phyloP scores from a whole-genome alignment of 2,329 filamentous ascomycete species.

The Curvularia sp. region DNA sequence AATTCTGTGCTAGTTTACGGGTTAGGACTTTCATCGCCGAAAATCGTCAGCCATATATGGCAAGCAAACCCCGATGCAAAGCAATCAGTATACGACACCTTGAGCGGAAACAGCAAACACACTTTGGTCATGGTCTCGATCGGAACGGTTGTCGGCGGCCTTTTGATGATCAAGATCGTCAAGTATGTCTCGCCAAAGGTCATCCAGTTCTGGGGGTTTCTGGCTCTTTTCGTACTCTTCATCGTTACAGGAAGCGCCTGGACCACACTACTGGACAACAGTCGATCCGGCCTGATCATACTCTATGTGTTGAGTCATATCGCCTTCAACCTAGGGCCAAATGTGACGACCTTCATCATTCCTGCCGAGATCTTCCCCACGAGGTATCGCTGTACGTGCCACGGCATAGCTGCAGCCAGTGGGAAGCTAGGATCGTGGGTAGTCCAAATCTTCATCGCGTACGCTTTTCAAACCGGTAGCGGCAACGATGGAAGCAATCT shows the following conservation, averaged over 20 bases:
- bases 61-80: slow-evolving; percentile 18
- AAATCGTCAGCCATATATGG: slow-evolving; percentile 48
- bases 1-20: slow-evolving; percentile 36
- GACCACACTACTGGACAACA: slow-evolving; percentile 36
- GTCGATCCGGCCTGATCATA: slow-evolving; percentile 38
- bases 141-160: slow-evolving; percentile 41
- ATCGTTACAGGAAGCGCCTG: slow-evolving; percentile 45
- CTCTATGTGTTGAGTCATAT: slow-evolving; percentile 47
- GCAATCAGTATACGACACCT: slow-evolving; percentile 31
- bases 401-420: slow-evolving; percentile 62
- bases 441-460: slow-evolving; percentile 52
- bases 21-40: slow-evolving; percentile 46
- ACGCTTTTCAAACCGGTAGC: slow-evolving; percentile 34
- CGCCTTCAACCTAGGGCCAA: slow-evolving; percentile 48
- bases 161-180: slow-evolving; percentile 46
- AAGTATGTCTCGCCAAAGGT: slow-evolving; percentile 45
- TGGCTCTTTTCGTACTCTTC: slow-evolving; percentile 43
- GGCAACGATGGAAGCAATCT: slow-evolving; percentile 13
- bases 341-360: slow-evolving; percentile 53
- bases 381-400: slow-evolving; percentile 61
- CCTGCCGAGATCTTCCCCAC: slow-evolving; percentile 66
- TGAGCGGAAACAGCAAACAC: slow-evolving; percentile 42
- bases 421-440: slow-evolving; percentile 62
- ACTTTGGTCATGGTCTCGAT: slow-evolving; percentile 47
- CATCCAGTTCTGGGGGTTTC: slow-evolving; percentile 46